Evolutionary conservation across 163 green algal genomes (phyloP), one percentile per base, ranked within the genome.

Genomic region (Chlorella variabilis): DNA sequence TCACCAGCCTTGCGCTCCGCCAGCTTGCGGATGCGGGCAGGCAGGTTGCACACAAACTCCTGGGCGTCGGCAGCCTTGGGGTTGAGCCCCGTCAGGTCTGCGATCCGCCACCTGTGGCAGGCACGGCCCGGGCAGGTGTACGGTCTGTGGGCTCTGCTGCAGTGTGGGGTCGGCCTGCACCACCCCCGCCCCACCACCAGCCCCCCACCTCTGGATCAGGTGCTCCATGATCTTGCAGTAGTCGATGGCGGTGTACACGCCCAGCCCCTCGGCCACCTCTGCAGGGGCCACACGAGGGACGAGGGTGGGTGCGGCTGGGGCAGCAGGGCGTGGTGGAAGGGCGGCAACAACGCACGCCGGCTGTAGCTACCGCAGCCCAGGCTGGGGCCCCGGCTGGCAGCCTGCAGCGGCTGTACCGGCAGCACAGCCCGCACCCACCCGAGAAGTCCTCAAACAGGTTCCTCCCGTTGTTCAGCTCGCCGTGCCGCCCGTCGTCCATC

Each of bases 201-300:
- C n/a, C n/a, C n/a, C n/a, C 15, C 45, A 54, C 45, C 45, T 54
- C 67, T 92, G 89, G 62, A 98, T 92, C 54, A 99, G 87, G 89
- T 98, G 93, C 83, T 98, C 92, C 89, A 98, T 95, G 89, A 99
- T 99, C 82, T 92, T 85, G 21, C 89, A 92, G 73, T 99, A 99
- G 89, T 99, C 96, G 56, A 91, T 81, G 15, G 93, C 93, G 1
- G 92, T 98, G 94, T 98, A 98, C 0, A 89, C 89, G 5, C 87
- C 85, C 3, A 74, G 83, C 23, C 58, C 31, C 87, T 98, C 91
- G 2, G 95, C 96, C 39, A 98, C 94, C 21, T 87, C 45, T 54
- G 45, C 45, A n/a, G n/a, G n/a, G n/a, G n/a, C n/a, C n/a, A 54
- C 45, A 54, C 45, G 11, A 54, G 45, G 45, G n/a, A n/a, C n/a